Base-by-base conservation (phyloP, 1,139 yeast species). In the Lodderomyces beijingensis region DNA sequence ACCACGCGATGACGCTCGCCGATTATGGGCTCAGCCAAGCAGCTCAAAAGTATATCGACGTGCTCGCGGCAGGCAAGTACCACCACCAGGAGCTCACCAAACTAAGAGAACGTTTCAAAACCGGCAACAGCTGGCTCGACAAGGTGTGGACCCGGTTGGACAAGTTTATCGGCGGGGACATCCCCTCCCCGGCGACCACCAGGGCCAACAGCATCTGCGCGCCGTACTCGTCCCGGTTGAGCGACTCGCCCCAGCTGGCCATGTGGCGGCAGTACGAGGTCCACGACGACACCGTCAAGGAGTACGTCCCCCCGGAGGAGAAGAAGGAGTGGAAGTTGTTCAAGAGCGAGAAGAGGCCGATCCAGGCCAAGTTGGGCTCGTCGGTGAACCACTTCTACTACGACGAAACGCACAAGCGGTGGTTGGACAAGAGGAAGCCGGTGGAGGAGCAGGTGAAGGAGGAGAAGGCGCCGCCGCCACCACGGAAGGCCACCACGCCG, bases 111-210 rank as follows among this genome's bases (percentile, higher is more conserved):
- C 22, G 22, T 19, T 59, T 74, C 25, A 78, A 74, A 63, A 69
- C 83, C 45, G 65, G 83, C 24, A 79, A 79, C 50, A 94, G 93
- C 10, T 84, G 82, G 46, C 64, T 88, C 38, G 95, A 88, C 47
- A 82, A 77, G 49, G 80, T 88, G 39, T 84, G 94, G 93, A 91
- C 89, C 6, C 88, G 83, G 33, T 65, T 88, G 40, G 95, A 87
- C 52, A 87, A 87, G 54, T 86, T 89, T 52, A 91, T 91, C 42
- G 96, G 86, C 34, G 91, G 80, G 28, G 96, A 86, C 34, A n/a
- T n/a, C n/a, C n/a, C n/a, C n/a, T n/a, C n/a, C n/a, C n/a, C n/a
- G n/a, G n/a, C n/a, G n/a, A n/a, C n/a, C n/a, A n/a, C n/a, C n/a
- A n/a, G n/a, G n/a, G n/a, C n/a, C n/a, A n/a, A n/a, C n/a, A n/a